Base-by-base conservation (phyloP, 2,329 filamentous ascomycete genomes). In the Aspergillus sp. region DNA sequence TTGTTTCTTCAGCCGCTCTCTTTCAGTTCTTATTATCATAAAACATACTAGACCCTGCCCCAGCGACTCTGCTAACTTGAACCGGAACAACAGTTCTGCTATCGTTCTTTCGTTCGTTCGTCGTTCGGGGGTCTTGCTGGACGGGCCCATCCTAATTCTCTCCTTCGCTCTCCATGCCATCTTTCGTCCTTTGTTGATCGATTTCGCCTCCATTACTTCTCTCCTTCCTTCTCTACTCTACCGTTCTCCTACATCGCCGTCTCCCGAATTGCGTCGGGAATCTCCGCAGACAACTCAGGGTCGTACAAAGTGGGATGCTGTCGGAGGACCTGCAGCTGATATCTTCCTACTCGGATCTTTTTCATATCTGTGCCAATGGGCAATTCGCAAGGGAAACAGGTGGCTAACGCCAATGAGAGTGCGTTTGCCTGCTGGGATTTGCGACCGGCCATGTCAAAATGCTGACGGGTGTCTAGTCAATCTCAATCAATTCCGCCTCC, bases 351-450 rank as follows among this genome's bases (percentile, higher is more conserved):
- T 20, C 15, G 37, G 33, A 35, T 17, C 13, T 20, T 45, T 37
- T n/a, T 53, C 54, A 54, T 49, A 48, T 53, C 51, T 48, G 50
- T 50, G 55, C 60, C 50, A 64, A 97, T 97, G 91, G 91, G 91
- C 68, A 96, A 97, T 75, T 86, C 85, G 67, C 90, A 91, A 73
- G 90, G 90, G 72, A 96, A 96, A 72, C 88, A 88, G 71, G 82
- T 95, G 74, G 85, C 90, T 69, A 85, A 90, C 73, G 88, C 86
- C 73, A 90, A 95, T 75, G 88, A 95, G 85, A 88, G 90, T 95
- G 76, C 64, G 82, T 75, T 12, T 9, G 54, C 54, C 43, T 27
- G 13, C 17, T 20, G 9, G 30, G n/a, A 12, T 12, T 10, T 32
- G 41, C 27, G 22, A 27, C 25, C 41, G 41, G 5, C 7, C 3